Conservation (phyloP, 306 rosid genomes). For the Cucurbita moschata region DNA sequence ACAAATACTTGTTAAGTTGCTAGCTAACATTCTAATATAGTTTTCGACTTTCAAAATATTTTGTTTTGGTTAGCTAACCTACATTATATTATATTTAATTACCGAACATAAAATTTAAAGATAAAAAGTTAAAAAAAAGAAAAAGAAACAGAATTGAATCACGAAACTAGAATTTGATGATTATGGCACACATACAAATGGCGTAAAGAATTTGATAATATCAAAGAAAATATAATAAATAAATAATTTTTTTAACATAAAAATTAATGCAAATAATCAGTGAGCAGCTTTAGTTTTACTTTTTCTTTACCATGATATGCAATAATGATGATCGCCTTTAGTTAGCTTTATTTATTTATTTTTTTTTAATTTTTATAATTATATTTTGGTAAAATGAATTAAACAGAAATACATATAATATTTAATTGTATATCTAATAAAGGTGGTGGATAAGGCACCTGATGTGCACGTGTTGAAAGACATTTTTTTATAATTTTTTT, state of each 20-base stretch:
- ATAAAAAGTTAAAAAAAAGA: no score
- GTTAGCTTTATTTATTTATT: neutral
- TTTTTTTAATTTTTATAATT: no score
- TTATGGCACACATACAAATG: neutral
- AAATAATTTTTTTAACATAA: neutral
- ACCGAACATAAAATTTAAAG: no score
- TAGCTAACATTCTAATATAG: neutral
- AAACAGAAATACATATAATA: neutral
- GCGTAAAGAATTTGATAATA: neutral
- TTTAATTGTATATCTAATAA: neutral
- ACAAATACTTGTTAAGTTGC: no score
- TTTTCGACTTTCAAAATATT: neutral
- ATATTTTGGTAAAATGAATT: neutral
- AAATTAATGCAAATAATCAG: neutral
- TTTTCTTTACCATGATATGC: slow-evolving; percentile 9
- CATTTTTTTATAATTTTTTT: neutral
- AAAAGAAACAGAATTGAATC: neutral
- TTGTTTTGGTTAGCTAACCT: no score
- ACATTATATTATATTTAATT: no score
- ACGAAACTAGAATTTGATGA: neutral
- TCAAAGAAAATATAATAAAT: neutral
- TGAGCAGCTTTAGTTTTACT: slow-evolving; percentile 9
- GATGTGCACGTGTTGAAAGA: slow-evolving; percentile 8
- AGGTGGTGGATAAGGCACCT: slow-evolving; percentile 5
- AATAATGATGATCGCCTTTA: slow-evolving; percentile 7